phyloP scores from a whole-genome alignment of 805 yeast genomes.

The Candida lessepsii region DNA sequence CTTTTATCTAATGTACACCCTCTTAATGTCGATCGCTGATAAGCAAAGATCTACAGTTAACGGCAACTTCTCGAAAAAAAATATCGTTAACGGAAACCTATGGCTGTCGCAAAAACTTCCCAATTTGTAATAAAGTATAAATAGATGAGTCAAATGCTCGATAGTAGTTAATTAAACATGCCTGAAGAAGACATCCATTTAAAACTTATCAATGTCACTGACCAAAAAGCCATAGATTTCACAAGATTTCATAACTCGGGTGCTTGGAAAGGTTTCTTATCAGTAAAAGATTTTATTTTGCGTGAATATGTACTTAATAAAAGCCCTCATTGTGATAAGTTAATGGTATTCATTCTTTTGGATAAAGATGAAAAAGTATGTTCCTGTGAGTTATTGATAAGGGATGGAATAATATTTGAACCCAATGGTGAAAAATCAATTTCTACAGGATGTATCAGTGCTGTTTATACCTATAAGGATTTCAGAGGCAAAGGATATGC shows the following conservation, averaged over 20 bases:
- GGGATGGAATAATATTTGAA: conserved; percentile 28
- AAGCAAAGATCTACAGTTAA: no score
- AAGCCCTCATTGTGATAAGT: conserved; percentile 7
- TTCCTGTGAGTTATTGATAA: conserved; percentile 35
- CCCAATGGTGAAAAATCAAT: conserved; percentile 6
- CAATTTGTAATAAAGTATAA: no score
- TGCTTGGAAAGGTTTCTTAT: conserved; percentile 37
- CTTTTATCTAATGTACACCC: background rate
- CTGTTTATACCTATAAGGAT: conserved; percentile 37
- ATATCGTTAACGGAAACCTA: conserved; percentile 1
- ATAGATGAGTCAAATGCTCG: no score
- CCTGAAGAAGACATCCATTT: background rate
- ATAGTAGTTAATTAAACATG: background rate
- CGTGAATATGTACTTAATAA: conserved; percentile 34
- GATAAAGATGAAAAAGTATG: conserved; percentile 15
- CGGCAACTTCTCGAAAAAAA: no score
- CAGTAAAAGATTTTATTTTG: conserved; percentile 30
- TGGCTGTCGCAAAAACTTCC: no score
- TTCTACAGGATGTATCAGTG: conserved; percentile 40
- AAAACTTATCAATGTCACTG: conserved; percentile 12
- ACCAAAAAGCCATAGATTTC: conserved; percentile 23
- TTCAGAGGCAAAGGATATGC: conserved; percentile 39
- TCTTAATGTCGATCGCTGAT: no score
- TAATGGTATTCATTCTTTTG: conserved; percentile 25
- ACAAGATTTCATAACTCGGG: conserved; percentile 35